These are phyloP conservation scores for Neonectria sp. DNA, from an alignment of 2,329 filamentous ascomycete genomes.

Conservation along the genomic window DNA sequence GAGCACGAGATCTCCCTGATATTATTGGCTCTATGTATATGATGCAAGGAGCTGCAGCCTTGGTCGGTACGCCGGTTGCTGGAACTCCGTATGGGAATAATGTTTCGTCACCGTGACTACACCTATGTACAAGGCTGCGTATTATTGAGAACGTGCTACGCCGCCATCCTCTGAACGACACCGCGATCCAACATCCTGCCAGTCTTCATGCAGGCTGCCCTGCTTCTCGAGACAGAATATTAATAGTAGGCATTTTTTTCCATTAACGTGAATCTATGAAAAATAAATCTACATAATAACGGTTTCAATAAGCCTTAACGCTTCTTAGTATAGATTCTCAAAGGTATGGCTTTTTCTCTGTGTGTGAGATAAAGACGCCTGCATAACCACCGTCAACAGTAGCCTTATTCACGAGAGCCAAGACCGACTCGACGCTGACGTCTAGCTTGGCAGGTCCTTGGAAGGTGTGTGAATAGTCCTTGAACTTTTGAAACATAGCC, in stretches of 20 bases:
- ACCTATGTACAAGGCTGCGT: constrained; percentile 12
- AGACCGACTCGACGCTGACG: constrained; percentile 4
- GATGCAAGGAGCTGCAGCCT: constrained; percentile 8
- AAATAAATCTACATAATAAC: constrained; percentile 13
- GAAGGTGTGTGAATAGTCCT: constrained; percentile 10
- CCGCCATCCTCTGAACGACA: constrained; percentile 9
- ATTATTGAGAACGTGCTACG: constrained; percentile 10
- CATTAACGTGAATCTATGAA: constrained; percentile 14
- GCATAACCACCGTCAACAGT: constrained; percentile 5
- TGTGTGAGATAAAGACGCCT: constrained; percentile 17
- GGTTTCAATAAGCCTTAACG: constrained; percentile 13
- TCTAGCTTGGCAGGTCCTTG: constrained; percentile 9
- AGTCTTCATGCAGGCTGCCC: constrained; percentile 11
- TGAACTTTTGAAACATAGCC: constrained; percentile 6
- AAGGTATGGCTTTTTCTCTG: constrained; percentile 18
- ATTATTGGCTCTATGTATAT: constrained; percentile 12
- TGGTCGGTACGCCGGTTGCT: constrained; percentile 18
- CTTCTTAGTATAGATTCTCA: constrained; percentile 16
- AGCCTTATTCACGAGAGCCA: constrained; percentile 18
- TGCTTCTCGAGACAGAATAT: constrained; percentile 13
- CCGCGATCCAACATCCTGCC: constrained; percentile 10
- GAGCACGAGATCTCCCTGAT: not conserved
- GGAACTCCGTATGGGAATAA: too few relatives aligned
- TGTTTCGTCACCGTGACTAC: constrained; percentile 11
- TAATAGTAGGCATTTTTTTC: constrained; percentile 10